Evolutionary conservation across 129 eudicot genomes (phyloP), one percentile per base, ranked within the genome.

Genomic region (Rutidosis leptorrhynchoides): DNA sequence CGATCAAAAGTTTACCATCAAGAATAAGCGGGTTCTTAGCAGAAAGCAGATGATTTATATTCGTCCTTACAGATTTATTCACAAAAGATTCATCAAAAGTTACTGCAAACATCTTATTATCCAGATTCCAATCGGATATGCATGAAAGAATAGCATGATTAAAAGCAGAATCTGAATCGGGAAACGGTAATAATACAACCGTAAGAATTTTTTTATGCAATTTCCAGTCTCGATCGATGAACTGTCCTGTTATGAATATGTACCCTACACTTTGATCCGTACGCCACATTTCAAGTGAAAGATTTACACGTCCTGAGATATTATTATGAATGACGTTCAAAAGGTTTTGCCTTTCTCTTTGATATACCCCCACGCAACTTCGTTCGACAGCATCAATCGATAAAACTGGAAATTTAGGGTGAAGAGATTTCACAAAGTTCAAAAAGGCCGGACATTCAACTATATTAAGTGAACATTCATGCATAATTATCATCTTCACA

Each of bases 401-500:
- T 22, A 78, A 67, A 67, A 62, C 22, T 19, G 70, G 57, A 40
- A 82, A 81, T 45, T 82, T 84, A 46, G 96, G 95, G 57, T 86
- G 87, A 64, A 86, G 83, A 23, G 73, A 54, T 27, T 59, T 64
- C 9, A 79, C 71, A 69, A 84, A 86, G 37, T 80, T 74, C 53
- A 71, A 40, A 67, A 93, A 93, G 30, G 80, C 85, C 14, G 79
- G 71, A 6, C 88, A 75, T 63, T 89, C 95, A 43, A 84, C 96
- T 56, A 93, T 86, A 40, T 74, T 26, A 54, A 84, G 84, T 24
- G 96, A 95, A 58, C 84, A 86, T 1, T 86, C 96, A 64, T 88
- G 95, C 74, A 82, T 83, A 25, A 89, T 84, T 7, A 93, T 86
- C 96, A 93, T 89, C 64, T 83, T 89, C 15, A 90, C 93, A 42